Conservation (phyloP, 306 rosid species). For the Citrullus colocynthis region DNA sequence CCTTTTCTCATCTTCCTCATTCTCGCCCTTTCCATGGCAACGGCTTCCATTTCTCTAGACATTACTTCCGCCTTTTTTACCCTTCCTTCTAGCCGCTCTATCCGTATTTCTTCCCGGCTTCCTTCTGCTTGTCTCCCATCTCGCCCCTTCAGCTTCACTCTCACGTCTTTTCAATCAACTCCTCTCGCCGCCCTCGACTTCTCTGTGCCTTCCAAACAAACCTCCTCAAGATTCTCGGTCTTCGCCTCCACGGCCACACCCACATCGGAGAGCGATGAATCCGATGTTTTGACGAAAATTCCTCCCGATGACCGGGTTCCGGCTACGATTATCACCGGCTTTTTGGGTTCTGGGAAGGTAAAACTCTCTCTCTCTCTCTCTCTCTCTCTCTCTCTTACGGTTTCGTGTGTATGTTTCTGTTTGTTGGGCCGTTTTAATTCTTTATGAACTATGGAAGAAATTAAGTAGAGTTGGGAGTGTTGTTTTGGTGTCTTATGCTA, state of each 20-base stretch:
- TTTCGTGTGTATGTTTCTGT: not conserved
- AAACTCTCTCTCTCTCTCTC: not conserved
- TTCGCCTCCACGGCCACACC: constrained; percentile 35
- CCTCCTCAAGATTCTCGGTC: constrained; percentile 34
- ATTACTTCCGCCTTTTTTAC: constrained; percentile 35
- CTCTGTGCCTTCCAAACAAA: constrained; percentile 14
- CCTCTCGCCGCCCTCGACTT: constrained; percentile 3
- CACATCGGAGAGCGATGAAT: constrained; percentile 38
- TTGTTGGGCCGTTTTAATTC: not conserved
- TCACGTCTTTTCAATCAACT: constrained; percentile 15
- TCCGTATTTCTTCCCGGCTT: constrained; percentile 21
- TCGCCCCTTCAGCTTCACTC: constrained; percentile 11
- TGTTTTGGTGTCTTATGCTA: not conserved
- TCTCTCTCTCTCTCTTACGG: not conserved
- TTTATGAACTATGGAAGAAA: not conserved
- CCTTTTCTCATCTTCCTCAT: not conserved
- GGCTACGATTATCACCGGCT: constrained; percentile 89
- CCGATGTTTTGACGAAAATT: constrained; percentile 48
- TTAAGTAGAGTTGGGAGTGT: not conserved
- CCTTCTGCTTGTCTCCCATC: constrained; percentile 19
- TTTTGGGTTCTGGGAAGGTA: constrained; percentile 95
- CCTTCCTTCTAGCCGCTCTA: constrained; percentile 24
- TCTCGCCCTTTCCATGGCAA: constrained; percentile 3
- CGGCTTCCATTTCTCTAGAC: constrained; percentile 42
- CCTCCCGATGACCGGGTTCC: constrained; percentile 72